Percentiles rank a stretch among this genome's conserved stretches.
phyloP scores from a whole-genome alignment of 1,139 yeast genomes.

The Meyerozyma guilliermondii region DNA sequence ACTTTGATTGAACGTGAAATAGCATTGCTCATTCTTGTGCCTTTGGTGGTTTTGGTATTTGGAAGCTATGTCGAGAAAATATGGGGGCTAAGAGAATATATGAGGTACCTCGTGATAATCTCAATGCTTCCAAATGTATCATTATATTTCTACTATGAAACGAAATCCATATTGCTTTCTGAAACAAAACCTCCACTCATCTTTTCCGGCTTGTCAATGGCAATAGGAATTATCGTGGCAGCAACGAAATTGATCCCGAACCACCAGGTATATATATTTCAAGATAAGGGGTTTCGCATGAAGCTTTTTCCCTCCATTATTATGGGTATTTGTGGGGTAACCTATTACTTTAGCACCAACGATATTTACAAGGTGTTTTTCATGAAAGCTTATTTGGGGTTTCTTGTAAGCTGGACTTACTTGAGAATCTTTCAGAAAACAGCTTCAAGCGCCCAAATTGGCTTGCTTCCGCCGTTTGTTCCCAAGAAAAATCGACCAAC shows the following conservation, averaged over 20 bases:
- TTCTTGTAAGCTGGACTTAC: constrained; percentile 36
- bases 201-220: constrained; percentile 31
- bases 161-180: constrained; percentile 25
- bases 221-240: constrained; percentile 40
- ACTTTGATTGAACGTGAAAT: constrained; percentile 32
- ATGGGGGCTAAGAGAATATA: constrained; percentile 33
- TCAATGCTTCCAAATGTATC: constrained; percentile 28
- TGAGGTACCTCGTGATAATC: constrained; percentile 22
- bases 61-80: constrained; percentile 35
- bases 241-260: constrained; percentile 40
- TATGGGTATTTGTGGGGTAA: constrained; percentile 13
- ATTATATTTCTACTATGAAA: constrained; percentile 29
- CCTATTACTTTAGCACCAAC: constrained; percentile 17
- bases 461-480: constrained; percentile 17
- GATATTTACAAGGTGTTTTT: constrained; percentile 27
- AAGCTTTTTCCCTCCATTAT: constrained; percentile 37
- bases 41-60: constrained; percentile 26
- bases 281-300: constrained; percentile 30
- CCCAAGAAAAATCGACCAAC: background rate
- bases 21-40: constrained; percentile 22
- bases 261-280: constrained; percentile 37
- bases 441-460: constrained; percentile 39
- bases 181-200: constrained; percentile 32
- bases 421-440: constrained; percentile 37
- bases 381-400: constrained; percentile 23